These are phyloP conservation scores for Centrapalus pauciflorus DNA, from an alignment of 129 eudicot species.

Conservation along the genomic window DNA sequence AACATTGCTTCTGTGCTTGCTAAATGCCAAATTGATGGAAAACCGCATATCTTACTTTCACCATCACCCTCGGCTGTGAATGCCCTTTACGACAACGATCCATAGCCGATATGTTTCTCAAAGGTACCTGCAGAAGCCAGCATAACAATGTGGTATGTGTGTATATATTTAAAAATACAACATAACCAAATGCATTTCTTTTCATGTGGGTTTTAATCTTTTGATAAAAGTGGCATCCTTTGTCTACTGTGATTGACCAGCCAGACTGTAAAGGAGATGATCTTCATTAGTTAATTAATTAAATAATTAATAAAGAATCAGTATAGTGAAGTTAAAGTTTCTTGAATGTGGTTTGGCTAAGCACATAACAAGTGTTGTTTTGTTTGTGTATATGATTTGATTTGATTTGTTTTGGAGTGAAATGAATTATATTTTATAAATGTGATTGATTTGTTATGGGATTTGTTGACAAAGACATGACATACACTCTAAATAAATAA, in stretches of 20 bases:
- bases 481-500: too few species aligned
- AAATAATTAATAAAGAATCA: not conserved
- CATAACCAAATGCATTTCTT: too few species aligned
- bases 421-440: not conserved
- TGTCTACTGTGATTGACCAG: not conserved
- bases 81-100: slow-evolving; percentile 60
- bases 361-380: not conserved
- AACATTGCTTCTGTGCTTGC: slow-evolving; percentile 32
- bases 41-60: slow-evolving; percentile 32
- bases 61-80: slow-evolving; percentile 1
- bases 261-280: slow-evolving; percentile 31
- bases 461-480: slow-evolving; percentile 12
- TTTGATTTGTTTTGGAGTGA: not conserved
- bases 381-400: not conserved
- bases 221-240: not conserved
- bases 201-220: not conserved
- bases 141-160: too few species aligned
- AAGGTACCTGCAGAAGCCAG: not conserved
- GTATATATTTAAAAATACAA: too few species aligned
- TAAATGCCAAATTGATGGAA: slow-evolving; percentile 45
- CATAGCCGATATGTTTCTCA: slow-evolving; percentile 22
- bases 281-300: not conserved
- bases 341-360: not conserved
- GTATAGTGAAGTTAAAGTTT: slow-evolving; percentile 15
- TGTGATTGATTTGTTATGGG: not conserved